These are phyloP conservation scores for Ustulina deusta DNA, from an alignment of 2,329 filamentous ascomycete genomes.

Conservation along the genomic window DNA sequence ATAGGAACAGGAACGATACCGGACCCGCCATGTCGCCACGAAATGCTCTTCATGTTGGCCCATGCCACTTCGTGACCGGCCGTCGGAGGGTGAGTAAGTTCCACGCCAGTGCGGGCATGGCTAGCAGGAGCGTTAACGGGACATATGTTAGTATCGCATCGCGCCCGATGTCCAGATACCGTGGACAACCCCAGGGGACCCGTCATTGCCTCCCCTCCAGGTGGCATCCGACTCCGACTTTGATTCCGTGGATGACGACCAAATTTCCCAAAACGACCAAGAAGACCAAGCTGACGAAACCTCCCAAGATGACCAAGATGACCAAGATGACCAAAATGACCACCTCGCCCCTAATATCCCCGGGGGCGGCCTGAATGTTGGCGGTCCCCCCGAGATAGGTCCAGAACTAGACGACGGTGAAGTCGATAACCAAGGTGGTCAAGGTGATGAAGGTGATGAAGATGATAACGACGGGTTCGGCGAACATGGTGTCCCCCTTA, in stretches of 20 bases:
- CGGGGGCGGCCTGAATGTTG: no score
- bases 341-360: background rate
- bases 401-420: background rate
- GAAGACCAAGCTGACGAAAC: background rate
- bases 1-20: background rate
- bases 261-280: background rate
- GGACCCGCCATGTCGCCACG: slow-evolving; percentile 38
- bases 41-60: slow-evolving; percentile 37
- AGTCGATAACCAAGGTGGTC: background rate
- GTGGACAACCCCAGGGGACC: slow-evolving; percentile 31
- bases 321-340: background rate
- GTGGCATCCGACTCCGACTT: background rate
- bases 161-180: slow-evolving; percentile 37
- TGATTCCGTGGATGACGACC: background rate
- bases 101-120: background rate
- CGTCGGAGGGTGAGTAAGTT: slow-evolving; percentile 44
- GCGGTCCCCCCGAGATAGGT: background rate
- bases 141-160: slow-evolving; percentile 40
- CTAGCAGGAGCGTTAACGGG: slow-evolving; percentile 8
- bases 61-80: slow-evolving; percentile 43
- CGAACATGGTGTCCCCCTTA: slow-evolving; percentile 36
- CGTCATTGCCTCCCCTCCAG: slow-evolving; percentile 1
- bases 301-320: background rate
- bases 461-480: background rate
- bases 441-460: slow-evolving; percentile 1